Evolutionary conservation across 305 asterid species (phyloP), one percentile per base, ranked within the genome.

Genomic region (Lippia alba): DNA sequence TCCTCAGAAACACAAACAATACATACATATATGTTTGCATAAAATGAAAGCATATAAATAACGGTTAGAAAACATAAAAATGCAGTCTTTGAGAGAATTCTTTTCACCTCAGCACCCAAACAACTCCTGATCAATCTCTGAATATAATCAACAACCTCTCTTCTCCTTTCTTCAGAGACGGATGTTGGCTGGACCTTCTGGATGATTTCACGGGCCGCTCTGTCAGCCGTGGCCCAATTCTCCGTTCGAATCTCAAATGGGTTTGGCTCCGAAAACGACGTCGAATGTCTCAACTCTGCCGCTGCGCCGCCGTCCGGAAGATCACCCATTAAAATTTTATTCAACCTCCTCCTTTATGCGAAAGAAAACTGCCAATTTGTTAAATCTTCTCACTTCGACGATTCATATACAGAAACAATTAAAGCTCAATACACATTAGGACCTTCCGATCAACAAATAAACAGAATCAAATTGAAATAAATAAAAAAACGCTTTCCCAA

Each of bases 101-200:
- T 68, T 51, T 72, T 76, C 74, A 92, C 97, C 99, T 89, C 90
- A 69, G 87, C 86, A 39, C 92, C 88, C 60, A 86, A 75, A 58
- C 60, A 67, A 50, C 53, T 77, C 74, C 80, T 74, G 80, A 89
- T 76, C 82, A 91, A 74, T 60, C 83, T 76, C 84, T 85, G 95
- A 66, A 94, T 78, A 71, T 87, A 94, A 75, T 78, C 88, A 61
- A 87, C 81, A 30, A 94, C 85, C 74, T 75, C 79, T 59, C 76
- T 74, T 68, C 97, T 83, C 82, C 82, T 81, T 57, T 73, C 84
- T 34, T 88, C 96, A 0, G 97, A 89, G 36, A 58, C 86, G 68
- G 71, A 32, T 61, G 89, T 87, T 45, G 97, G 97, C 66, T 80
- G 95, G 72, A 91, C 89, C 82, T 74, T 83, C 62, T 50, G 66